Evolutionary conservation across 805 yeast genomes (phyloP), one percentile per base, ranked within the genome.

Genomic region (Ogataea trehalophila): DNA sequence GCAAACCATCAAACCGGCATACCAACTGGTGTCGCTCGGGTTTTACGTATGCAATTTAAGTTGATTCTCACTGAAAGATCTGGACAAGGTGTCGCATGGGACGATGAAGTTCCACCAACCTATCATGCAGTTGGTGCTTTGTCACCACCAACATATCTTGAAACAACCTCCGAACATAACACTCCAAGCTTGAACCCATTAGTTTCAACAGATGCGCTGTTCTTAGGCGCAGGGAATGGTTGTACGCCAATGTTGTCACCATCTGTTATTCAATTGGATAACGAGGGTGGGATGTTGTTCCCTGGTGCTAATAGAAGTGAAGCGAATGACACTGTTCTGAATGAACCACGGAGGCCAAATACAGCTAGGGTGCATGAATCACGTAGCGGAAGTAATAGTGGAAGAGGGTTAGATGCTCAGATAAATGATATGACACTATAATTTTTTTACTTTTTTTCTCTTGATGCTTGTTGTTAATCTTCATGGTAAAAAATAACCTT

Each of bases 81-180:
- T 0, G 99, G 99, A 0, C 73, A 94, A 38, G 99, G 99, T 5
- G 88, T 94, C 31, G 86, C 97, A 0, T 94, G 99, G 98, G 97
- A 92, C 66, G 97, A 92, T 62, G 99, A 94, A 66, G 98, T 95
- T 16, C 99, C 99, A 2, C 99, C 99, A 1, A 86, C 90, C 18
- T 94, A 94, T 60, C 88, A 81, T 45, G 92, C 89, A 55, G 90
- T 94, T 18, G 73, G 81, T 29, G 81, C 95, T 0, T 72, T 88
- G 39, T 81, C 91, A 20, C 99, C 99, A 0, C 99, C 99, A 1
- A 80, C 81, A 2, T 92, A 94, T 65, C 74, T 68, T 40, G 60
- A 59, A 39, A 61, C 70, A 11, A 56, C 65, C 13, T 51, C 52
- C 9, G 31, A 26, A 11, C 31, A 26, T 5, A 26, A 26, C 31